Base-by-base conservation (phyloP, 148 eudicot species). In the Silene conica region DNA sequence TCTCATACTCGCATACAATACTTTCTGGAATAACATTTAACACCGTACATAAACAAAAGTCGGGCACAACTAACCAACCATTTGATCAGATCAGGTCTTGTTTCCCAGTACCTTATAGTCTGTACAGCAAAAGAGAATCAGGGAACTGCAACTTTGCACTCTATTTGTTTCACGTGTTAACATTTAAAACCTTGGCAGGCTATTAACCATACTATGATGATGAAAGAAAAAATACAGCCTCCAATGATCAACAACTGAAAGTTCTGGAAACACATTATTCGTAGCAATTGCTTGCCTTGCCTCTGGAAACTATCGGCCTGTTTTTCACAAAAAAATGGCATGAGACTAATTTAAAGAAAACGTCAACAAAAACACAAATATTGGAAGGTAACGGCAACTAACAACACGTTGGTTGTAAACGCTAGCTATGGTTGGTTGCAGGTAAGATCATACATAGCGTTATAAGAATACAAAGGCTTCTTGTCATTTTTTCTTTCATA, bases 241-340 rank as follows among this genome's bases (percentile, higher is more conserved):
- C 88, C 97, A 56, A 87, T 81, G 56, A 88, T 84, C 65, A 94
- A 84, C 91, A 89, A 79, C 60, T 88, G 97, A 71, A 94, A 79
- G 70, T 87, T 94, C 82, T 94, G 98, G 79, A 91, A 74, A 97
- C 98, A 94, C 97, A 94, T 94, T 81, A 85, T 89, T 22, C 97
- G 77, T 2, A 97, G 83, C 48, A 94, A 80, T 67, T 89, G 97
- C 84, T 97, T 85, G 64, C 98, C 98, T 78, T 94, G 98, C 83
- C 98, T 87, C 81, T 94, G 98, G 83, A 94, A 94, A 82, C 89
- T 91, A 67, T 94, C 98, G 38, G 98, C 98, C 98, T 94, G 66
- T 70, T 63, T 70, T n/a, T n/a, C n/a, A 28, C 60, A 31, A 34
- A 56, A 48, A 58, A 9, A 28, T 11, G 38, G 21, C 65, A 7